These are phyloP conservation scores for Globisporangium canariense DNA, from an alignment of 352 stramenopile genomes.

Conservation along the genomic window DNA sequence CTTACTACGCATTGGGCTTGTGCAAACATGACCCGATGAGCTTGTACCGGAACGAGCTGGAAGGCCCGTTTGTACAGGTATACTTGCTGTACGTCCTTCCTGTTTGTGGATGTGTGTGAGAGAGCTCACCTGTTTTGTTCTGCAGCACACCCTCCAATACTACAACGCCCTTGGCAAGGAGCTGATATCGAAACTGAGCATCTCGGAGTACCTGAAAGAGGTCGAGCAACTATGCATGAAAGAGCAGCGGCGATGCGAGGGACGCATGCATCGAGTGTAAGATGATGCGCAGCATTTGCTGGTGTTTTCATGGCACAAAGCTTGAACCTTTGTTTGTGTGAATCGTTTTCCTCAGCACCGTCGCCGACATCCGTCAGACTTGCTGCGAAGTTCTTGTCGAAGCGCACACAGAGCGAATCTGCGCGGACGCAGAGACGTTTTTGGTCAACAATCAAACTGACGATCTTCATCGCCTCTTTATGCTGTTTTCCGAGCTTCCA, in stretches of 20 bases:
- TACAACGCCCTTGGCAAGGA: conserved; percentile 67
- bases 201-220: conserved; percentile 72
- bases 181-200: conserved; percentile 57
- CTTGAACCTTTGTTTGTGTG: not conserved
- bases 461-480: conserved; percentile 76
- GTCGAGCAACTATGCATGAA: conserved; percentile 71
- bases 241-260: conserved; percentile 78
- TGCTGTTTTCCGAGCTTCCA: conserved; percentile 76
- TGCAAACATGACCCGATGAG: conserved; percentile 80
- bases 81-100: not conserved
- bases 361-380: conserved; percentile 70
- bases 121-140: not conserved
- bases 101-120: not conserved
- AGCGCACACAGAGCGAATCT: conserved; percentile 78
- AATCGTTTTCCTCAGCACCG: conserved; percentile 39
- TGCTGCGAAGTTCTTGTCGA: conserved; percentile 79
- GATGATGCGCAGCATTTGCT: conserved; percentile 10
- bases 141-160: conserved; percentile 59
- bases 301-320: not conserved
- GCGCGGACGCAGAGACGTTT: conserved; percentile 73
- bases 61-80: conserved; percentile 68
- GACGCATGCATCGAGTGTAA: conserved; percentile 71
- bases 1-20: conserved; percentile 69
- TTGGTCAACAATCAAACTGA: conserved; percentile 76
- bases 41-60: conserved; percentile 76